These are phyloP conservation scores for Pythium angustatum DNA, from an alignment of 352 stramenopile genomes.

Conservation along the genomic window DNA sequence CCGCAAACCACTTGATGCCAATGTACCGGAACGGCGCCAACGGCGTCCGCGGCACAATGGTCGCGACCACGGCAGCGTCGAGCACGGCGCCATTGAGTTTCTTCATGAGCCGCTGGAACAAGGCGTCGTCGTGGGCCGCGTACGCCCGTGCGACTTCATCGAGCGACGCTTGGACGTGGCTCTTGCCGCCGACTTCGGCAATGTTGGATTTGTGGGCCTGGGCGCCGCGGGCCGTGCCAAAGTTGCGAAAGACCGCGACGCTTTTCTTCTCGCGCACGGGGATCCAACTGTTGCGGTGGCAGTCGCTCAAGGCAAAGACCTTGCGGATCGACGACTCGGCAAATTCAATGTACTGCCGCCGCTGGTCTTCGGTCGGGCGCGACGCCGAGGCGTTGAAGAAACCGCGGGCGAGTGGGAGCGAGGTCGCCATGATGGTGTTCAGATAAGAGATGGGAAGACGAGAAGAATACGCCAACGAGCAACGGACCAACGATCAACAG, in stretches of 20 bases:
- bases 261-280: slow-evolving; percentile 83
- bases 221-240: slow-evolving; percentile 52
- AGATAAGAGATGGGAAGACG: no score
- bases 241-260: slow-evolving; percentile 81
- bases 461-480: no score
- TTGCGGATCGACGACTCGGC: slow-evolving; percentile 82
- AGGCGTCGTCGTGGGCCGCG: slow-evolving; percentile 73
- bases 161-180: slow-evolving; percentile 62
- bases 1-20: slow-evolving; percentile 86
- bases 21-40: slow-evolving; percentile 80
- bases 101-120: slow-evolving; percentile 80
- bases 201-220: slow-evolving; percentile 76
- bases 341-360: slow-evolving; percentile 77
- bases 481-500: no score
- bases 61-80: slow-evolving; percentile 78
- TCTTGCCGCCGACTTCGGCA: slow-evolving; percentile 75
- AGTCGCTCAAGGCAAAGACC: slow-evolving; percentile 79
- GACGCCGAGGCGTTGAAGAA: slow-evolving; percentile 73
- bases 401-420: slow-evolving; percentile 66
- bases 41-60: slow-evolving; percentile 72
- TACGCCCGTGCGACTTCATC: slow-evolving; percentile 77
- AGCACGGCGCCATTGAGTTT: slow-evolving; percentile 74
- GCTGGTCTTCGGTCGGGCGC: slow-evolving; percentile 67
- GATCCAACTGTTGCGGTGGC: slow-evolving; percentile 84
- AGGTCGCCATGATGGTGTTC: slow-evolving; percentile 50